These are phyloP conservation scores for Pythium catenulatum DNA, from an alignment of 352 stramenopile species.

Conservation along the genomic window DNA sequence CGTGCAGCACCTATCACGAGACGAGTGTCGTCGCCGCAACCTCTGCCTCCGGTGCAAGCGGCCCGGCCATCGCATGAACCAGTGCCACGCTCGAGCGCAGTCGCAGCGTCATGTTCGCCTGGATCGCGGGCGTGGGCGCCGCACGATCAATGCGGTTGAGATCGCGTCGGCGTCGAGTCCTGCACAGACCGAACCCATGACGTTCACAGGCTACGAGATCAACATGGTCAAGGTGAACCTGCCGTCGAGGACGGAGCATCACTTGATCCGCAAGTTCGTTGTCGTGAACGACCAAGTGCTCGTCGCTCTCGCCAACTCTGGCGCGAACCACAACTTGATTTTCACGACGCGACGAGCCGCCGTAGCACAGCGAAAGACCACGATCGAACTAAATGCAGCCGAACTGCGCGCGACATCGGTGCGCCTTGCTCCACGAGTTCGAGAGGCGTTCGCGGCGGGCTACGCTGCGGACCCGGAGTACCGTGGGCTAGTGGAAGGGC, in stretches of 20 bases:
- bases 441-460: too few species aligned
- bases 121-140: neutral
- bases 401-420: too few species aligned
- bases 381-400: neutral
- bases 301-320: conserved; percentile 26
- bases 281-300: neutral
- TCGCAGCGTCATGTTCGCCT: neutral
- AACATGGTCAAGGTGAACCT: neutral
- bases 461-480: too few species aligned
- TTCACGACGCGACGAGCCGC: too few species aligned
- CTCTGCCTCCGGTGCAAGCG: neutral
- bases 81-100: neutral
- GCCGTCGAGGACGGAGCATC: neutral
- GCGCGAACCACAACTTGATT: conserved; percentile 41
- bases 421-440: too few species aligned
- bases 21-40: conserved; percentile 11
- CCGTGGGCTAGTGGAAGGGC: too few species aligned
- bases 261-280: conserved; percentile 23
- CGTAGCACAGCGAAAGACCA: too few species aligned
- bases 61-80: neutral
- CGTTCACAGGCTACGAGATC: neutral
- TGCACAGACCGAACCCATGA: neutral
- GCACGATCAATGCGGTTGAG: neutral
- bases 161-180: neutral
- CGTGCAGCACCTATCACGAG: neutral